Conservation (phyloP, 352 stramenopile genomes). For the Pythium oligandrum region DNA sequence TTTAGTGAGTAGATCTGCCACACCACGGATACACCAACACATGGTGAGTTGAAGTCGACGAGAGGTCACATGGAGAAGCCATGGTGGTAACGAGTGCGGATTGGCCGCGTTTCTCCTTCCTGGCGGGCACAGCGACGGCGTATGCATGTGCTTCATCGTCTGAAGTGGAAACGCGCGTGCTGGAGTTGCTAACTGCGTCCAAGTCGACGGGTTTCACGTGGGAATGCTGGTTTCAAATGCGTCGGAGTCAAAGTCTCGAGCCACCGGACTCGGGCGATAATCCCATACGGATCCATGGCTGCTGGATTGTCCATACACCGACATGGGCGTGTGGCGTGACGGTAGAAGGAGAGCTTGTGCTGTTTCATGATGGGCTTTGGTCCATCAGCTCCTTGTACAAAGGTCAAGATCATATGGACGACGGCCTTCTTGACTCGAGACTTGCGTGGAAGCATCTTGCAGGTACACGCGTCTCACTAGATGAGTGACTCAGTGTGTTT, state of each 20-base stretch:
- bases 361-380: slow-evolving; percentile 10
- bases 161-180: slow-evolving; percentile 7
- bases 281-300: slow-evolving; percentile 5
- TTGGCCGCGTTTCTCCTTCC: slow-evolving; percentile 33
- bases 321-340: slow-evolving; percentile 22
- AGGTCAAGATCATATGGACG: no score
- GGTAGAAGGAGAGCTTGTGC: slow-evolving; percentile 2
- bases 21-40: slow-evolving; percentile 11
- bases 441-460: slow-evolving; percentile 16
- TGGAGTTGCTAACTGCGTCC: neutral
- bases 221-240: slow-evolving; percentile 35
- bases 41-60: no score
- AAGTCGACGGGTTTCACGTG: slow-evolving; percentile 14
- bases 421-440: no score
- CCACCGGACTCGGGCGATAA: neutral
- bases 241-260: neutral
- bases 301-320: slow-evolving; percentile 27
- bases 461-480: slow-evolving; percentile 3
- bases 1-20: slow-evolving; percentile 7
- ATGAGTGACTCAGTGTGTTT: no score
- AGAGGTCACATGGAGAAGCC: no score
- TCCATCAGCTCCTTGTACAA: neutral
- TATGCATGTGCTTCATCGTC: slow-evolving; percentile 4
- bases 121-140: slow-evolving; percentile 11
- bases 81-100: slow-evolving; percentile 35